phyloP scores from a whole-genome alignment of 805 yeast species.

The Yamadazyma sp. region DNA sequence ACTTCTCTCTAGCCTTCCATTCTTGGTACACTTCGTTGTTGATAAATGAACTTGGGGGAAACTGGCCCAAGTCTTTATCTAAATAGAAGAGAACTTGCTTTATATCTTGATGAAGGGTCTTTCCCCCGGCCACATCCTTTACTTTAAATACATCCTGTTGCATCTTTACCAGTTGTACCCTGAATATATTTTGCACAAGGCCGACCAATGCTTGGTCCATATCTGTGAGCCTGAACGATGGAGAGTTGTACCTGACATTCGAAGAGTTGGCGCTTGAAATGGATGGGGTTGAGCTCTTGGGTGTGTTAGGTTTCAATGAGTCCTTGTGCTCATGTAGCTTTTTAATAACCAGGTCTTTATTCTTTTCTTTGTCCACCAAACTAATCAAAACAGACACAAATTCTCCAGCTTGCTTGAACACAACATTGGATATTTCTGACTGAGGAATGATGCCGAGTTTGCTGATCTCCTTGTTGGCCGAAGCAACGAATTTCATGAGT shows the following conservation, averaged over 20 bases:
- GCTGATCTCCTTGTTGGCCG: slow-evolving; percentile 51
- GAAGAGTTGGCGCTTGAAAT: slow-evolving; percentile 3
- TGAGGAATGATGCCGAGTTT: slow-evolving; percentile 37
- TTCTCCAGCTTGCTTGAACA: slow-evolving; percentile 35
- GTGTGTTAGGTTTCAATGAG: slow-evolving; percentile 28
- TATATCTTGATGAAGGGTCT: slow-evolving; percentile 38
- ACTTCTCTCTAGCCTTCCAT: slow-evolving; percentile 36
- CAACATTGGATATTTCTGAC: slow-evolving; percentile 30
- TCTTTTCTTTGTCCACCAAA: slow-evolving; percentile 37
- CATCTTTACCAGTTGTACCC: slow-evolving; percentile 45
- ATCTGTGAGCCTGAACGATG: slow-evolving; percentile 55
- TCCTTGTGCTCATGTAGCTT: slow-evolving; percentile 45
- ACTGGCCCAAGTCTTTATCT: slow-evolving; percentile 45
- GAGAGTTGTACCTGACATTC: slow-evolving; percentile 32
- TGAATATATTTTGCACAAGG: slow-evolving; percentile 51
- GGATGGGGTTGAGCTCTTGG: slow-evolving; percentile 3
- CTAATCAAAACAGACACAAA: slow-evolving; percentile 39
- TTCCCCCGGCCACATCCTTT: slow-evolving; percentile 42
- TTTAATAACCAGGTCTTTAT: slow-evolving; percentile 37
- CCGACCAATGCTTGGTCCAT: slow-evolving; percentile 47
- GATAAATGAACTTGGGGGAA: slow-evolving; percentile 23
- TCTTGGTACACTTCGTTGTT: slow-evolving; percentile 22
- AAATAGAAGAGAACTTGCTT: slow-evolving; percentile 32
- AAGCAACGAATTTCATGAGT: slow-evolving; percentile 51
- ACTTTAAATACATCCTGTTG: slow-evolving; percentile 53